phyloP scores from a whole-genome alignment of 495 filamentous ascomycete species.

The Achaetomiella virescens region DNA sequence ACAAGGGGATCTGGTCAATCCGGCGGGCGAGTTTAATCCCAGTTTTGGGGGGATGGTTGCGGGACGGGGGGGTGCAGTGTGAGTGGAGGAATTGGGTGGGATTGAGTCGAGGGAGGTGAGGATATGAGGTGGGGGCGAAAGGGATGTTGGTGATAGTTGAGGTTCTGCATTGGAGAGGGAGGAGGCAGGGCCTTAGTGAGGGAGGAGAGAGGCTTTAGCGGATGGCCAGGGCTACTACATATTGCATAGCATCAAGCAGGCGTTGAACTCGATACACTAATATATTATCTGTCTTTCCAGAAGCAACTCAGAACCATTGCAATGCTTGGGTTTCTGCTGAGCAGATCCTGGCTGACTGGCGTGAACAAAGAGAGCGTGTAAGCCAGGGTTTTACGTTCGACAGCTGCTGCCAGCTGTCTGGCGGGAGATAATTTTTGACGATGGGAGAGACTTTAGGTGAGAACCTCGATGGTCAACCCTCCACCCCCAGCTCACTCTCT shows the following conservation, averaged over 20 bases:
- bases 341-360: too few species aligned
- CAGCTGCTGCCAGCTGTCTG: too few species aligned
- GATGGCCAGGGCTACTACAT: background rate
- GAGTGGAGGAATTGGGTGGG: constrained; percentile 62
- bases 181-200: too few species aligned
- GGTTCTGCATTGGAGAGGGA: background rate
- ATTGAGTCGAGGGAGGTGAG: constrained; percentile 13
- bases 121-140: constrained; percentile 3
- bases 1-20: constrained; percentile 59
- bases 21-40: constrained; percentile 33
- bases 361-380: too few species aligned
- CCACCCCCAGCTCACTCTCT: too few species aligned
- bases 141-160: background rate
- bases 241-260: constrained; percentile 7
- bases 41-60: constrained; percentile 56
- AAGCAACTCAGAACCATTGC: background rate
- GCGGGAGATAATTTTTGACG: too few species aligned
- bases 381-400: too few species aligned
- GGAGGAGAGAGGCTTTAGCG: background rate
- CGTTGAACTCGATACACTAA: background rate
- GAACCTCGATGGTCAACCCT: too few species aligned
- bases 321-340: background rate
- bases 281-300: background rate
- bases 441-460: too few species aligned
- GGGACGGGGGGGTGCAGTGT: constrained; percentile 70